These are phyloP conservation scores for Multifurca ochricompacta DNA, from an alignment of 768 basidiomycete genomes.

Conservation along the genomic window DNA sequence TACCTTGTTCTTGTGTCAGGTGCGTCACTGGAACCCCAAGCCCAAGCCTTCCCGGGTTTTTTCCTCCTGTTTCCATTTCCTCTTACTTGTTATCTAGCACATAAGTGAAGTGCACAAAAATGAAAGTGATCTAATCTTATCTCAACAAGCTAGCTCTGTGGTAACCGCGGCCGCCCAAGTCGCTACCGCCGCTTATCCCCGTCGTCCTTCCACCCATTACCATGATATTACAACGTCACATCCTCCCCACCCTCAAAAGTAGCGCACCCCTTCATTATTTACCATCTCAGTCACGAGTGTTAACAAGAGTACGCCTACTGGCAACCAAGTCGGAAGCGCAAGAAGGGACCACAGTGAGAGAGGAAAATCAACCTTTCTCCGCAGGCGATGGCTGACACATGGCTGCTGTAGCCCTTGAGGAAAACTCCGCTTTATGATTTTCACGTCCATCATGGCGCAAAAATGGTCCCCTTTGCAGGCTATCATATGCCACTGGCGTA, in stretches of 20 bases:
- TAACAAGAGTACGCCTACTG: neutral
- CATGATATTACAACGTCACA: neutral
- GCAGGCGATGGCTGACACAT: neutral
- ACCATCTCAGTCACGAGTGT: neutral
- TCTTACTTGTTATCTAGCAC: too few relatives aligned
- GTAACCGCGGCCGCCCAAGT: too few relatives aligned
- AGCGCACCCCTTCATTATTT: too few relatives aligned
- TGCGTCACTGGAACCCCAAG: too few relatives aligned
- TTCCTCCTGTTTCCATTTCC: too few relatives aligned
- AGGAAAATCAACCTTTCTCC: neutral
- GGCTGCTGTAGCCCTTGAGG: constrained; percentile 27
- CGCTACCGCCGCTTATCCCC: neutral
- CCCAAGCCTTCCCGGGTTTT: too few relatives aligned
- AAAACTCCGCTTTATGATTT: constrained; percentile 85
- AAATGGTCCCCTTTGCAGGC: constrained; percentile 96
- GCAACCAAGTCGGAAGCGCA: constrained; percentile 1
- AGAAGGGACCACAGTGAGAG: neutral
- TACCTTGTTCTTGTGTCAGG: too few relatives aligned
- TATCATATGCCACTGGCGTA: constrained; percentile 92
- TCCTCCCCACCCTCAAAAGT: neutral
- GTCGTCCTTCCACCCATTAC: neutral
- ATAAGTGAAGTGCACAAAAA: too few relatives aligned
- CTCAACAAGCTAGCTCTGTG: too few relatives aligned
- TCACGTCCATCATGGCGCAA: constrained; percentile 73
- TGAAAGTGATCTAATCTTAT: too few relatives aligned